A percentile compares a stretch with the other conserved stretches of the same genome.
Evolutionary conservation across 495 filamentous ascomycete genomes (phyloP).

Genomic region (Aspergillus saccharolyticus): DNA sequence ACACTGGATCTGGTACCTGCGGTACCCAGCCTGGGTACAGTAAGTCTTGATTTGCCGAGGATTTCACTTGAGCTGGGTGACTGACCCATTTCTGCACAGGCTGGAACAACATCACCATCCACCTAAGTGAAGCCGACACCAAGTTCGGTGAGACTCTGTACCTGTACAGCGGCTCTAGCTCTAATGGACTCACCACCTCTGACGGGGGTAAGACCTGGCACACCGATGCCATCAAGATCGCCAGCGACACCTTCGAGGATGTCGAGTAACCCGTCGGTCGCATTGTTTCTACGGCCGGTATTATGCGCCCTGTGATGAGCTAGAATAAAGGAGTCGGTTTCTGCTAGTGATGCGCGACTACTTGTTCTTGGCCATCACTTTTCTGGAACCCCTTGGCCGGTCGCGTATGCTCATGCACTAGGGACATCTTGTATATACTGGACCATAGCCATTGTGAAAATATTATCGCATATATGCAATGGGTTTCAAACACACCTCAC

Average conservation of each 20-base stretch:
- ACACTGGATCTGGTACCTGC: constrained; percentile 15
- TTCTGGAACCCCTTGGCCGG: no score
- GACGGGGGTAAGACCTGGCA: constrained; percentile 20
- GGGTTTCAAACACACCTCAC: no score
- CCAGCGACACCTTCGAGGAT: constrained; percentile 5
- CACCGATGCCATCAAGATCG: constrained; percentile 12
- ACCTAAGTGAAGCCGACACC: constrained; percentile 13
- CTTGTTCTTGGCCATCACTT: no score
- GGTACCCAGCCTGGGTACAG: constrained; percentile 13
- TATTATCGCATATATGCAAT: no score
- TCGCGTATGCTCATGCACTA: no score
- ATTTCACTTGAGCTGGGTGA: not conserved
- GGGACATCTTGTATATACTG: no score
- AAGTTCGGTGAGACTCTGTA: constrained; percentile 15
- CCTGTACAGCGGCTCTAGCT: constrained; percentile 10
- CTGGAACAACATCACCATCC: constrained; percentile 20
- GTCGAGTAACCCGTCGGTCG: no score
- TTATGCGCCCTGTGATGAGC: no score
- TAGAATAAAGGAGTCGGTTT: no score
- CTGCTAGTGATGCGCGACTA: no score
- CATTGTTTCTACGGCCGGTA: no score
- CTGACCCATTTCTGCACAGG: not conserved
- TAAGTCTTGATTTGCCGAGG: not conserved
- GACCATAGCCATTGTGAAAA: no score
- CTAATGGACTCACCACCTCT: constrained; percentile 12